Percentiles rank a stretch among this genome's conserved stretches.
Evolutionary conservation across 169 alveolate genomes (phyloP).

Genomic region (Eimeria falciformis): DNA sequence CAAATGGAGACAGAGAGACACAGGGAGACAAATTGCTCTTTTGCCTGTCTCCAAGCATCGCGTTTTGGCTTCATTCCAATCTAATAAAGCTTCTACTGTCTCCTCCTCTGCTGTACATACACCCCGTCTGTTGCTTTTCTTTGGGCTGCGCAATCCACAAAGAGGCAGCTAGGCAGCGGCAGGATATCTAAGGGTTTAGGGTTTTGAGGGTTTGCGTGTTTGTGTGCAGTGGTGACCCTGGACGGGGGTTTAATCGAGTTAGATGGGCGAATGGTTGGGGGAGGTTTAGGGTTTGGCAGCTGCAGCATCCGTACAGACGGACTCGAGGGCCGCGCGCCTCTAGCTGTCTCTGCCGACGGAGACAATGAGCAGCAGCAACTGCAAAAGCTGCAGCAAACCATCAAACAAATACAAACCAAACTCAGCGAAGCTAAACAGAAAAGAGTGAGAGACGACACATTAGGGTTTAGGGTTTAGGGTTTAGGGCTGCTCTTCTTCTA

Average conservation of each 20-base stretch:
- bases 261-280: constrained; percentile 66
- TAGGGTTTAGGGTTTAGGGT: constrained; percentile 11
- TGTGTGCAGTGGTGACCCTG: constrained; percentile 42
- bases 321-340: background rate
- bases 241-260: constrained; percentile 70
- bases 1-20: too few species aligned
- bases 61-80: too few species aligned
- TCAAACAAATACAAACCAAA: background rate
- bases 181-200: constrained; percentile 36
- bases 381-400: constrained; percentile 45
- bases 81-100: too few species aligned
- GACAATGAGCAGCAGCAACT: constrained; percentile 44
- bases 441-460: background rate
- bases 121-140: too few species aligned
- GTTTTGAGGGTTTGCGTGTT: background rate
- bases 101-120: too few species aligned
- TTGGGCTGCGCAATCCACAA: background rate
- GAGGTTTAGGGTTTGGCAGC: constrained; percentile 33
- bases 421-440: background rate
- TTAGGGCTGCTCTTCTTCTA: too few species aligned
- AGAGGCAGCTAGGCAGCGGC: constrained; percentile 1
- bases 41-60: too few species aligned
- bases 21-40: too few species aligned
- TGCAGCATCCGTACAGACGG: constrained; percentile 26
- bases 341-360: background rate